Evolutionary conservation across 1,284 basidiomycete genomes (phyloP).

Genomic region (Rhodotorula sp.): DNA sequence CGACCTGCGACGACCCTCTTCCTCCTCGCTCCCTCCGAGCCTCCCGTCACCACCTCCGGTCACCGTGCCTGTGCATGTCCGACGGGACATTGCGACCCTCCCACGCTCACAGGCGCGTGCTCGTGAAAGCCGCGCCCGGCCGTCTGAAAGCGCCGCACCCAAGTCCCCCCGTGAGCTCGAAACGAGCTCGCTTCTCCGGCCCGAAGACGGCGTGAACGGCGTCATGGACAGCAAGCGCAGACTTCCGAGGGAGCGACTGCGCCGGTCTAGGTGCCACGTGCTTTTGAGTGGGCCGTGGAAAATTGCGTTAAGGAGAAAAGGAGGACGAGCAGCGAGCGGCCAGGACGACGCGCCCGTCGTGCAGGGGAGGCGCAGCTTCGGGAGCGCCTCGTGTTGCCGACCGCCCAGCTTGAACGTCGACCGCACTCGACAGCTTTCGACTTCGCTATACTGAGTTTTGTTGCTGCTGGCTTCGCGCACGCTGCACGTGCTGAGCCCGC

Average conservation of each 20-base stretch:
- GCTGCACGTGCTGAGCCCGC: too few relatives aligned
- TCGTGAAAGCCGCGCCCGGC: slow-evolving; percentile 29
- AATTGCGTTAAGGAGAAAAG: slow-evolving; percentile 20
- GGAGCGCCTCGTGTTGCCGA: too few relatives aligned
- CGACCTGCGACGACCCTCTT: not conserved
- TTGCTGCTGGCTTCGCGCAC: too few relatives aligned
- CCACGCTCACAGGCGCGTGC: slow-evolving; percentile 29
- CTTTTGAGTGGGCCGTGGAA: slow-evolving; percentile 31
- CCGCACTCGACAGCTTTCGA: too few relatives aligned
- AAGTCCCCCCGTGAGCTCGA: not conserved
- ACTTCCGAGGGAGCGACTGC: not conserved
- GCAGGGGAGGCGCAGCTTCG: too few relatives aligned
- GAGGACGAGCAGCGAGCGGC: not conserved
- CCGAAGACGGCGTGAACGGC: slow-evolving; percentile 24
- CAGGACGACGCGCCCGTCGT: too few relatives aligned
- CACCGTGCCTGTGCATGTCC: slow-evolving; percentile 10
- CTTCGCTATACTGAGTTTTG: too few relatives aligned
- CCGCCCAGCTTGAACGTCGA: too few relatives aligned
- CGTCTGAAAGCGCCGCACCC: not conserved
- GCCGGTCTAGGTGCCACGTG: slow-evolving; percentile 21
- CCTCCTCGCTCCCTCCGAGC: not conserved
- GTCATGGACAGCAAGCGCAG: slow-evolving; percentile 1
- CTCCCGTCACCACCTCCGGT: not conserved
- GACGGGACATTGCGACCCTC: slow-evolving; percentile 40
- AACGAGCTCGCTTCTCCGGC: slow-evolving; percentile 16